These are phyloP conservation scores for Eremochloa ophiuroides DNA, from an alignment of 176 grass and related monocot species.

Conservation along the genomic window DNA sequence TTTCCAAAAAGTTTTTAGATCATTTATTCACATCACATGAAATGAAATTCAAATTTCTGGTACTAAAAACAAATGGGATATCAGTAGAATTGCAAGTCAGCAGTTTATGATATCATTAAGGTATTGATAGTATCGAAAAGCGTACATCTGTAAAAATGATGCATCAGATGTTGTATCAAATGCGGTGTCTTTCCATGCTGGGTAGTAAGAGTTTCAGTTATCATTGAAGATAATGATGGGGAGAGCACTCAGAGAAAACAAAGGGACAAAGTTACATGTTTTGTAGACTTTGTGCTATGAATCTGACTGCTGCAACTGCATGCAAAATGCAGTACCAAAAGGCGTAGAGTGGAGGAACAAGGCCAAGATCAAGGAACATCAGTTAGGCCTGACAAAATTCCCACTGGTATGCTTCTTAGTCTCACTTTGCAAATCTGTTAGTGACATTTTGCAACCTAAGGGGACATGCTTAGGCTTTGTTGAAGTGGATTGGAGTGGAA, in stretches of 20 bases:
- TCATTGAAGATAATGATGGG: background rate
- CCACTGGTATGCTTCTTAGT: conserved; percentile 36
- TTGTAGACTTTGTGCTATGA: conserved; percentile 11
- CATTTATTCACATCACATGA: background rate
- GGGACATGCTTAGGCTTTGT: background rate
- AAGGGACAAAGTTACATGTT: background rate
- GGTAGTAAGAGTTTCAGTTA: conserved; percentile 2
- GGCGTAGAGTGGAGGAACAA: conserved; percentile 39
- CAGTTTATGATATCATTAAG: background rate
- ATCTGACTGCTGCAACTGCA: conserved; percentile 9
- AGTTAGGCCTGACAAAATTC: conserved; percentile 16
- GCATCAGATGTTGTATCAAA: background rate
- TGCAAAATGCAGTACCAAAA: conserved; percentile 54
- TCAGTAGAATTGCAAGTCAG: background rate
- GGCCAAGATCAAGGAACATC: conserved; percentile 17
- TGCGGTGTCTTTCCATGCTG: background rate
- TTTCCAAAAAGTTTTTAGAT: background rate
- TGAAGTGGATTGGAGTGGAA: no score
- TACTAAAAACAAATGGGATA: background rate
- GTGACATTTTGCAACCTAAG: background rate
- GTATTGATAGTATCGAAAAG: background rate
- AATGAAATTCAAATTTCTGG: background rate
- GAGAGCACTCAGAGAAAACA: background rate
- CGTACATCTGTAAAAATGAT: background rate
- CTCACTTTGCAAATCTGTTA: conserved; percentile 8